A percentile compares a stretch with the other conserved stretches of the same genome.
phyloP scores from a whole-genome alignment of 2,329 filamentous ascomycete genomes.

The Verticillium zaregamsianum region DNA sequence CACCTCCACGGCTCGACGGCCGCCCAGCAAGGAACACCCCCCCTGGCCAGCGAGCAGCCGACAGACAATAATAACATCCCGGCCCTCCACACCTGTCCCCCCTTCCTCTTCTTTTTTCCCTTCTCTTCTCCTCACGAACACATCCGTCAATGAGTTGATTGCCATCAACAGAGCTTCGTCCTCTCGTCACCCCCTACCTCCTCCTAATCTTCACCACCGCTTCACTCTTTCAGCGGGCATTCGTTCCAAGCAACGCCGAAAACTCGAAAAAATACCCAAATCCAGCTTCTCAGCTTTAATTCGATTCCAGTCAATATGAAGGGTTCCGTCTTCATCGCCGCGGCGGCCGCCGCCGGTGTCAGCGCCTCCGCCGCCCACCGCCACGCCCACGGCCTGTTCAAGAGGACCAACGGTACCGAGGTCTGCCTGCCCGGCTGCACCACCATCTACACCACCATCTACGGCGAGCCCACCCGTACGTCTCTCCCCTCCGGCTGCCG shows the following conservation, averaged over 20 bases:
- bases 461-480: slow-evolving; percentile 63
- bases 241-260: slow-evolving; percentile 46
- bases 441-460: slow-evolving; percentile 69
- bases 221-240: slow-evolving; percentile 88
- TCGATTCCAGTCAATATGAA: slow-evolving; percentile 61
- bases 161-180: slow-evolving; percentile 51
- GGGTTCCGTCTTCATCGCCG: slow-evolving; percentile 62
- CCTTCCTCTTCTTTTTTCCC: slow-evolving; percentile 26
- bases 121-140: slow-evolving; percentile 36
- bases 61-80: slow-evolving; percentile 37
- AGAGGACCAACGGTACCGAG: slow-evolving; percentile 39
- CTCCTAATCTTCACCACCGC: slow-evolving; percentile 49
- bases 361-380: slow-evolving; percentile 55
- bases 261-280: slow-evolving; percentile 20
- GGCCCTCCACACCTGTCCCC: slow-evolving; percentile 25
- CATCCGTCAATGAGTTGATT: slow-evolving; percentile 44
- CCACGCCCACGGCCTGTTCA: slow-evolving; percentile 58
- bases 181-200: slow-evolving; percentile 39
- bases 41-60: background rate
- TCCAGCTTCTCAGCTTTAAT: slow-evolving; percentile 16
- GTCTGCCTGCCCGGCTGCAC: slow-evolving; percentile 62
- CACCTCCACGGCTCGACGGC: background rate
- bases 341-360: slow-evolving; percentile 56
- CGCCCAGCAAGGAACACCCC: background rate
- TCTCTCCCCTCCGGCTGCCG: slow-evolving; percentile 11